These are phyloP conservation scores for Spatholobus suberectus DNA, from an alignment of 306 rosid species.

Conservation along the genomic window DNA sequence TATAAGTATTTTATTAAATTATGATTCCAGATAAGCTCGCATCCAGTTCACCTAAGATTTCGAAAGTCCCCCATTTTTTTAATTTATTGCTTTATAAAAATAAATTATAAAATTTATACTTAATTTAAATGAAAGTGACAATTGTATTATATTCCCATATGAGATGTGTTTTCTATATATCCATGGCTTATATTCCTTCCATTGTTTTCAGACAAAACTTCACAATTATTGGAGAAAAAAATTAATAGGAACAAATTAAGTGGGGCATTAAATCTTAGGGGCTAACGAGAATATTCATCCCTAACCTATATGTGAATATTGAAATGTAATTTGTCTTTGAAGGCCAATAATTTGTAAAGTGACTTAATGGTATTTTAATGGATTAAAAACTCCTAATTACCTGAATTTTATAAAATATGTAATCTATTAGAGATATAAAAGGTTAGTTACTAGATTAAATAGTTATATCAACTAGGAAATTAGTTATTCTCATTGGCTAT, in stretches of 20 bases:
- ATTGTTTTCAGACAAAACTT: constrained; percentile 5
- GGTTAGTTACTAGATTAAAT: too few species aligned
- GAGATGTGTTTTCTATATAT: not conserved
- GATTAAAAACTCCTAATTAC: not conserved
- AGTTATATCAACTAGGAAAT: too few species aligned
- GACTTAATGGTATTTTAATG: not conserved
- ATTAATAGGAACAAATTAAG: not conserved
- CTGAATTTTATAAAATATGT: not conserved
- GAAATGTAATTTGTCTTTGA: not conserved
- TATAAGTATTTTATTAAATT: not conserved
- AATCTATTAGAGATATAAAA: too few species aligned
- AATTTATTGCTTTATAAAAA: not conserved
- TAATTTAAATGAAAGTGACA: constrained; percentile 4
- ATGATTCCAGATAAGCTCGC: constrained; percentile 19
- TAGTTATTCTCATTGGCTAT: too few species aligned
- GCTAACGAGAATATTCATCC: not conserved
- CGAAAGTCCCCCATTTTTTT: not conserved
- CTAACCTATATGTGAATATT: not conserved
- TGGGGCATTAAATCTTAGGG: not conserved
- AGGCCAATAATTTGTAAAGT: not conserved
- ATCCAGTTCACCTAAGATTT: not conserved
- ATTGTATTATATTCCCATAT: not conserved
- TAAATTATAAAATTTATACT: not conserved
- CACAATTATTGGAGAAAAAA: constrained; percentile 22
- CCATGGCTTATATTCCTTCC: constrained; percentile 8